These are phyloP conservation scores for Tardiomyces blankii DNA, from an alignment of 1,139 yeast genomes.

Conservation along the genomic window DNA sequence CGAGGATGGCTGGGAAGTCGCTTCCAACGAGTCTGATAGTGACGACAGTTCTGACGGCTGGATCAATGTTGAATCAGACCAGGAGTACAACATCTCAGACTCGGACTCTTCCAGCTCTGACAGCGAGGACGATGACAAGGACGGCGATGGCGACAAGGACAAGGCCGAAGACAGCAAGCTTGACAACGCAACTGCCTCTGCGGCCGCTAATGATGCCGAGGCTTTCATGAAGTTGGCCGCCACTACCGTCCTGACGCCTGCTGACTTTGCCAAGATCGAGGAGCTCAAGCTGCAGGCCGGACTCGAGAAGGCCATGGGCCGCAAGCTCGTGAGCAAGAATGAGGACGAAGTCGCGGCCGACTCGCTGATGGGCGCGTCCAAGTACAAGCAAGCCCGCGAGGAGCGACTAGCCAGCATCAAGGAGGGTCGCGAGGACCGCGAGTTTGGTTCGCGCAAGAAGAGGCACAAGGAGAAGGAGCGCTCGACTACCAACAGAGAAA, in stretches of 20 bases:
- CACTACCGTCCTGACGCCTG: conserved; percentile 80
- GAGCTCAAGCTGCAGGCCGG: conserved; percentile 81
- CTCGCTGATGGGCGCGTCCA: conserved; percentile 69
- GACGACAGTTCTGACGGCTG: conserved; percentile 42
- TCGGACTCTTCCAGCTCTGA: conserved; percentile 12
- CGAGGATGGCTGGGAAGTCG: conserved; percentile 38
- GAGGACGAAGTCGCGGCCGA: conserved; percentile 83
- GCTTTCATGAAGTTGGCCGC: conserved; percentile 52
- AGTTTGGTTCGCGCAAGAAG: conserved; percentile 81
- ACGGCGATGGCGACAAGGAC: conserved; percentile 24
- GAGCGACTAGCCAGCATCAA: conserved; percentile 78
- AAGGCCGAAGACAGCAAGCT: conserved; percentile 13
- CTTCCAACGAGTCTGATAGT: conserved; percentile 52
- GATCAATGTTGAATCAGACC: conserved; percentile 44
- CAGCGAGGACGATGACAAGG: conserved; percentile 31
- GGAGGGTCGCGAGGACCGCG: conserved; percentile 92
- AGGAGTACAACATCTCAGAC: conserved; percentile 37
- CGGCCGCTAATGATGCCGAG: conserved; percentile 11
- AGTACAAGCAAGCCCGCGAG: conserved; percentile 78
- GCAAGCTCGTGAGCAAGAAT: conserved; percentile 30
- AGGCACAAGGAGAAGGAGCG: conserved; percentile 51
- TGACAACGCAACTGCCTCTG: conserved; percentile 4
- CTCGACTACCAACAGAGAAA: conserved; percentile 90
- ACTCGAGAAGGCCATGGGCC: conserved; percentile 63
- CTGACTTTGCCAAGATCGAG: conserved; percentile 90